These are phyloP conservation scores for Annona cherimola DNA, from an alignment of 164 flowering plant species.

Conservation along the genomic window DNA sequence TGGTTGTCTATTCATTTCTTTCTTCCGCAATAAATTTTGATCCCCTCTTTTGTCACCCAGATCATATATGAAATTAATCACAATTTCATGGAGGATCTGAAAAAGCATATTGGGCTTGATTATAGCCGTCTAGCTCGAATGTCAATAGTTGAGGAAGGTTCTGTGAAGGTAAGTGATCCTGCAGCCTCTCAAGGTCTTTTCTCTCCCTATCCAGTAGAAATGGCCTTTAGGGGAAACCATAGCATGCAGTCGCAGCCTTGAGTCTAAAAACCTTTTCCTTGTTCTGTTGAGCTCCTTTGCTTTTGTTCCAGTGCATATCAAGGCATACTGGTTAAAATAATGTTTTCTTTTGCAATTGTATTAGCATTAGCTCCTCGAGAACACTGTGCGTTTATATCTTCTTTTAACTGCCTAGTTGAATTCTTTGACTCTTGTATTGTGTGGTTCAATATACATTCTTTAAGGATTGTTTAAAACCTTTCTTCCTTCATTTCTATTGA, in stretches of 20 bases:
- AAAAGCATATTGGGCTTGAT: slow-evolving; percentile 41
- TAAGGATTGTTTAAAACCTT: neutral
- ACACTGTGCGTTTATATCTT: no score
- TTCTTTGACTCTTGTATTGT: neutral
- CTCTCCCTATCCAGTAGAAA: neutral
- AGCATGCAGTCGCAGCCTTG: neutral
- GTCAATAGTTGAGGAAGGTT: slow-evolving; percentile 67
- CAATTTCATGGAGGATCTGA: slow-evolving; percentile 49
- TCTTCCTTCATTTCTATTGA: neutral
- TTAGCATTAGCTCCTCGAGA: no score
- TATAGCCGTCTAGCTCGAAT: slow-evolving; percentile 40
- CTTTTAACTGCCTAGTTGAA: neutral
- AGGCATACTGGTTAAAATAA: neutral
- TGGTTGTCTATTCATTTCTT: neutral
- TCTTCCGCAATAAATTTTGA: neutral
- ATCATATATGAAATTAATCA: slow-evolving; percentile 54
- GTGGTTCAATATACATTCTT: neutral
- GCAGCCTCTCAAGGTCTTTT: neutral
- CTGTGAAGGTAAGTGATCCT: slow-evolving; percentile 39
- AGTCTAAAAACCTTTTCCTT: neutral
- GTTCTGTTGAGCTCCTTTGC: neutral
- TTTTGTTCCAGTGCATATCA: neutral
- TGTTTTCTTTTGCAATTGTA: no score
- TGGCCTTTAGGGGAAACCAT: neutral
- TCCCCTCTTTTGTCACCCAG: slow-evolving; percentile 21